Evolutionary conservation across 2,329 filamentous ascomycete species (phyloP).

Genomic region (Trichoderma semiorbis): DNA sequence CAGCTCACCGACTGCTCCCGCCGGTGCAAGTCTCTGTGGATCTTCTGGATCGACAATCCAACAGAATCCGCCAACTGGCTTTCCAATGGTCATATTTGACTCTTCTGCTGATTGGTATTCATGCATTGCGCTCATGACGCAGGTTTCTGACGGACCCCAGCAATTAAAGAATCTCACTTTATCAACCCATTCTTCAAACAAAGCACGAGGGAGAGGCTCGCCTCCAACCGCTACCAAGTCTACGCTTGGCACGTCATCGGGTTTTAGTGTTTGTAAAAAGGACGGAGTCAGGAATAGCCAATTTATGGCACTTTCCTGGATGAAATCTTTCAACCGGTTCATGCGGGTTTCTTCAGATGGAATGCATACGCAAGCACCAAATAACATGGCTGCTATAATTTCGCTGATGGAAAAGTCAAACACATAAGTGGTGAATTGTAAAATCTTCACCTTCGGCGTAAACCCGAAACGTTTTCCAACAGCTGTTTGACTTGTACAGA

Average conservation of each 20-base stretch:
- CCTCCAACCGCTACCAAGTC: neutral
- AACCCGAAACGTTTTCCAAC: neutral
- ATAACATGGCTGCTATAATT: neutral
- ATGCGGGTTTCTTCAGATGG: neutral
- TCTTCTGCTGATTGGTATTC: neutral
- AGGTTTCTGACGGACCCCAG: slow-evolving; percentile 21
- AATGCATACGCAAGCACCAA: neutral
- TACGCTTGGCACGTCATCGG: neutral
- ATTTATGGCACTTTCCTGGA: neutral
- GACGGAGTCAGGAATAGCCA: slow-evolving; percentile 19
- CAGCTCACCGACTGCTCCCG: neutral
- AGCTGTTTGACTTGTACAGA: neutral
- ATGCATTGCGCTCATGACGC: neutral
- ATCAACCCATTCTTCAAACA: slow-evolving; percentile 15
- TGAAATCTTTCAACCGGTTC: neutral
- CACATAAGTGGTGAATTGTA: neutral
- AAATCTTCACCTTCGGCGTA: neutral
- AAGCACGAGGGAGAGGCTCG: neutral
- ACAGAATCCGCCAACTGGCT: slow-evolving; percentile 5
- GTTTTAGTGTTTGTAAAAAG: neutral
- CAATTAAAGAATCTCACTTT: neutral
- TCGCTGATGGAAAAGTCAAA: neutral
- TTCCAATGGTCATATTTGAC: slow-evolving; percentile 13
- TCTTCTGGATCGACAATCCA: slow-evolving; percentile 21
- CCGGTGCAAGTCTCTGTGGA: neutral